Conservation (phyloP, 164 flowering plant species). For the Tetrastigma voinierianum region DNA sequence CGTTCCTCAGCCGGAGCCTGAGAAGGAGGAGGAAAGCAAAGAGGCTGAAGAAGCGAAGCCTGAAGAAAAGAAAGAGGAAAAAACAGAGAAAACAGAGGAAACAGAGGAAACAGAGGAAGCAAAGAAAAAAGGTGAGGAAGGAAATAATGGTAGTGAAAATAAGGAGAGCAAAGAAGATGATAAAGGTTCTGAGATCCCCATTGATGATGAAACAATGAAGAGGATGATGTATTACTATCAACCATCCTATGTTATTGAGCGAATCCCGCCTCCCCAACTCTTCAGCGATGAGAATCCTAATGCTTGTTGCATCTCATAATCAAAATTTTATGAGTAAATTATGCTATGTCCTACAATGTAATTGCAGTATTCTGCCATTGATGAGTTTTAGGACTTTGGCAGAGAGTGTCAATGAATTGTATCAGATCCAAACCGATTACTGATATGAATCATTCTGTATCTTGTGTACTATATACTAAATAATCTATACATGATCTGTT, state of each 20-base stretch:
- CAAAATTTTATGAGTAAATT: not conserved
- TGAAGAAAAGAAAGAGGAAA: constrained; percentile 21
- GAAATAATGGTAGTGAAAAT: constrained; percentile 4
- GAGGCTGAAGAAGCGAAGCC: constrained; percentile 36
- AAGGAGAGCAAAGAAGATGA: constrained; percentile 20
- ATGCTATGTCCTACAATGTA: not conserved
- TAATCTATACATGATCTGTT: too few relatives aligned
- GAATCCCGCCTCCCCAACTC: constrained; percentile 80
- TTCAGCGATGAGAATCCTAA: constrained; percentile 98
- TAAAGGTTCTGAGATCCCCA: constrained; percentile 3
- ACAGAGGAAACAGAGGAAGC: constrained; percentile 23
- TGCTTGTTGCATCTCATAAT: constrained; percentile 77
- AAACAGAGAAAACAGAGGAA: constrained; percentile 31
- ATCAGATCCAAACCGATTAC: too few relatives aligned
- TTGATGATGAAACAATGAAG: constrained; percentile 50
- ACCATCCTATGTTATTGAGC: constrained; percentile 74
- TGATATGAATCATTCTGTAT: too few relatives aligned
- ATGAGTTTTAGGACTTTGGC: not conserved
- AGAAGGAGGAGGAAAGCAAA: constrained; percentile 21
- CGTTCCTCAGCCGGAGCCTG: constrained; percentile 64
- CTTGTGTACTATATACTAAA: too few relatives aligned
- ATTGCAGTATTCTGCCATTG: not conserved
- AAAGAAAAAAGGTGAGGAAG: constrained; percentile 15
- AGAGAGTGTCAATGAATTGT: not conserved
- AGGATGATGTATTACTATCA: constrained; percentile 58